phyloP scores from a whole-genome alignment of 2,329 filamentous ascomycete species.

The Aspergillus terreus region DNA sequence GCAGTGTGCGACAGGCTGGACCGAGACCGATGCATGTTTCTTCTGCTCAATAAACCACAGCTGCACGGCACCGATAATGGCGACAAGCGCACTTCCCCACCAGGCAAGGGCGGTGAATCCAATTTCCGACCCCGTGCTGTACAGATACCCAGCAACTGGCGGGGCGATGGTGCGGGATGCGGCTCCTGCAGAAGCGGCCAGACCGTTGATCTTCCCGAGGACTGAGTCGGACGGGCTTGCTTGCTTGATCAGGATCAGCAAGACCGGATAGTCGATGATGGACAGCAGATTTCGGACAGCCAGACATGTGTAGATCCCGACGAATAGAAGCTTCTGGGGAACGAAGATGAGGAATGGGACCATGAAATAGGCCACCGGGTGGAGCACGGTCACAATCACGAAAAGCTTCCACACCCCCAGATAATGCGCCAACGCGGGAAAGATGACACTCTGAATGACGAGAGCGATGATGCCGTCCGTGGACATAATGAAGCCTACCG shows the following conservation, averaged over 20 bases:
- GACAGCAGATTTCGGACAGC: constrained; percentile 64
- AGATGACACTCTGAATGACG: constrained; percentile 68
- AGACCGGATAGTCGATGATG: constrained; percentile 65
- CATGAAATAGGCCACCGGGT: constrained; percentile 65
- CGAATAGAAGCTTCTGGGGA: constrained; percentile 51
- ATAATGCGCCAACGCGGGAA: constrained; percentile 60
- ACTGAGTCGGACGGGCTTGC: constrained; percentile 60
- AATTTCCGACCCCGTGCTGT: constrained; percentile 56
- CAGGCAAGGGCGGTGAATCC: constrained; percentile 60
- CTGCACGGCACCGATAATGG: constrained; percentile 54
- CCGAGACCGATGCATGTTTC: constrained; percentile 38
- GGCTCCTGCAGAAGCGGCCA: constrained; percentile 69
- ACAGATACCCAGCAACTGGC: constrained; percentile 64
- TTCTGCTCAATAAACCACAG: constrained; percentile 53
- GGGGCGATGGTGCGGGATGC: constrained; percentile 67
- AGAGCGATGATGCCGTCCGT: constrained; percentile 69
- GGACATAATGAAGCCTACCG: constrained; percentile 66
- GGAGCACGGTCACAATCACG: constrained; percentile 60
- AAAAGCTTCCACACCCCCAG: constrained; percentile 67
- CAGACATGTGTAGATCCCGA: constrained; percentile 64
- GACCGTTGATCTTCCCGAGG: constrained; percentile 67
- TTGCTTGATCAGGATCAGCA: constrained; percentile 70
- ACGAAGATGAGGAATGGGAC: constrained; percentile 65
- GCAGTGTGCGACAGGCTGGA: constrained; percentile 34
- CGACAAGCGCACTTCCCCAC: constrained; percentile 58